Evolutionary conservation across 2,329 filamentous ascomycete genomes (phyloP), one percentile per base, ranked within the genome.

Genomic region (Trichophyton mentagrophytes): DNA sequence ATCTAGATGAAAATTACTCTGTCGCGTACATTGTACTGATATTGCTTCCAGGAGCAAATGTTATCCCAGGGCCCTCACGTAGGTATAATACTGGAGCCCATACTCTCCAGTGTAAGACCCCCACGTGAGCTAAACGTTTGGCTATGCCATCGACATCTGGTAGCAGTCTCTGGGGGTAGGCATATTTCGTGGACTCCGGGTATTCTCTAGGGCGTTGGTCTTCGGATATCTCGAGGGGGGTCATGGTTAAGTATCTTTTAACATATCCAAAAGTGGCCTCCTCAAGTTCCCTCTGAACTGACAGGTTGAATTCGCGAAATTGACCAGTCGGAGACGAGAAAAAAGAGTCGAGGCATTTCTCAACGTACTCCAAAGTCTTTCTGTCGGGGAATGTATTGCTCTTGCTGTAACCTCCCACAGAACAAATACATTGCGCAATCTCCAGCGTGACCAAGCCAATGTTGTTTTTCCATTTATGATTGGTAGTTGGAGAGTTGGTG

Each of bases 81-180:
- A 61, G 30, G 70, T 96, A 96, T 11, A 87, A 84, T 59, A 95
- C 77, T 1, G 83, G 82, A 1, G 83, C 82, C 90, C 91, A 97
- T 2, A 96, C 87, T 57, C 89, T 82, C 90, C 91, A 96, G 73
- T 96, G 90, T 25, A 97, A 76, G 4, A 93, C 80, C 13, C 88
- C 85, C 51, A 96, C 83, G 69, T 96, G 92, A 4, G 89, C 86
- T 58, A 96, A 79, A 53, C 89, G 84, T 51, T 85, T 86, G 0
- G 89, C 84, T 71, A 96, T 83, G 62, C 70, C 69, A 57, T 76
- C 72, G 3, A 75, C 65, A 60, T 72, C 70, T 36, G 68, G 63
- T 13, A 66, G 30, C 27, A 70, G 69, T 40, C 71, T 69, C 20
- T 71, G 66, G 1, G 66, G 59, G 3, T 58, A 11, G 9, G 59